Base-by-base conservation (phyloP, 2,329 filamentous ascomycete species). In the Talaromyces sp. region DNA sequence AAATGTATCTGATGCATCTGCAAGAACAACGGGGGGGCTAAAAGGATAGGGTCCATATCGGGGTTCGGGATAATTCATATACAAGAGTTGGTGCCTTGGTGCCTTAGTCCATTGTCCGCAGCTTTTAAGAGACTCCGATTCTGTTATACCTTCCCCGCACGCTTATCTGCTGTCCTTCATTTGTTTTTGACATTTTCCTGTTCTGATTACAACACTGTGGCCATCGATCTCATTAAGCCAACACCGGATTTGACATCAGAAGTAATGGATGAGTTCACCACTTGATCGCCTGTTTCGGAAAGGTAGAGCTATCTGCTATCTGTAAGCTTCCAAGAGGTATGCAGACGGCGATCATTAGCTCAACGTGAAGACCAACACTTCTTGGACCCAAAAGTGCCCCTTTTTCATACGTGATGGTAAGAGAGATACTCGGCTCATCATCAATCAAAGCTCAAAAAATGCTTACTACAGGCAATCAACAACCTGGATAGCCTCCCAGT, bases 401-500 rank as follows among this genome's bases (percentile, higher is more conserved):
- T 33, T 40, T 12, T 4, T 23, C n/a, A 31, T 11, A 18, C 48
- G 8, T 28, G 7, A 52, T 52, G 48, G 48, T 52, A 52, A 2
- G n/a, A 7, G 3, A 9, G 1, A 16, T 6, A 3, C 23, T 16
- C 12, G 0, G 5, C 6, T 50, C 12, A 8, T 28, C 1, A 31
- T 50, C 7, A 52, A 31, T 31, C 12, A 25, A 16, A 12, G 16
- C 44, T 48, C n/a, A 48, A 25, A 5, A n/a, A 1, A 52, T 2
- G 2, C 4, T 0, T 8, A 1, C 12, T 35, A 7, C 11, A 48
- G 40, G 40, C 57, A n/a, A 58, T 21, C 5, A 58, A 58, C 25
- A 48, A 39, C 1, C 33, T 67, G 6, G 63, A 66, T 25, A 50
- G 58, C 14, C 61, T 70, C 5, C 67, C 68, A 16, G 39, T 54